Conservation (phyloP, 805 yeast genomes). For the Wickerhamomyces kurtzmanii region DNA sequence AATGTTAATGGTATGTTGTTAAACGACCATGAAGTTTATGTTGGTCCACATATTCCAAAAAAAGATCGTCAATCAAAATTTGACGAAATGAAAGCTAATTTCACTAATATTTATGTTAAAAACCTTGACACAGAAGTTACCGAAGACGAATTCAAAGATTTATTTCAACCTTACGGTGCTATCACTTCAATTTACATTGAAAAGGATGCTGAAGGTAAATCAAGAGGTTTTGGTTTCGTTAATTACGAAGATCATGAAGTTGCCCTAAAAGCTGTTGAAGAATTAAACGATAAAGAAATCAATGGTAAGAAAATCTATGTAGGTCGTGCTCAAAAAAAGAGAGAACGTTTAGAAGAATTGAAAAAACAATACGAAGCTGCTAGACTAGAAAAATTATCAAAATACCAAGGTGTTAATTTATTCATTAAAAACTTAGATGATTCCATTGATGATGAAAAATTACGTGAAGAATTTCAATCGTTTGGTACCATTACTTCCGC, state of each 20-base stretch:
- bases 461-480: slow-evolving; percentile 86
- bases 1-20: slow-evolving; percentile 97
- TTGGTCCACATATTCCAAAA: slow-evolving; percentile 87
- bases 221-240: slow-evolving; percentile 94
- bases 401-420: slow-evolving; percentile 96
- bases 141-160: slow-evolving; percentile 59
- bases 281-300: slow-evolving; percentile 77
- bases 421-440: slow-evolving; percentile 96
- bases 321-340: slow-evolving; percentile 98
- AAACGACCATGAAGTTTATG: slow-evolving; percentile 92
- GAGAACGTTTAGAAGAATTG: slow-evolving; percentile 94
- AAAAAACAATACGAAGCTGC: slow-evolving; percentile 89
- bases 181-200: slow-evolving; percentile 80
- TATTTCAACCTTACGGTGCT: slow-evolving; percentile 67
- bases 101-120: slow-evolving; percentile 93
- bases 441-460: slow-evolving; percentile 80
- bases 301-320: slow-evolving; percentile 84
- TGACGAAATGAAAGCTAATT: slow-evolving; percentile 84
- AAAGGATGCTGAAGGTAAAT: slow-evolving; percentile 76
- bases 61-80: slow-evolving; percentile 91
- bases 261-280: slow-evolving; percentile 89
- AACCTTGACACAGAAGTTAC: slow-evolving; percentile 68
- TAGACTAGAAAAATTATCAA: slow-evolving; percentile 82
- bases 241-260: slow-evolving; percentile 82
- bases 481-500: slow-evolving; percentile 94